phyloP scores from a whole-genome alignment of 257 asterid species.

The Gentiana macrophylla region DNA sequence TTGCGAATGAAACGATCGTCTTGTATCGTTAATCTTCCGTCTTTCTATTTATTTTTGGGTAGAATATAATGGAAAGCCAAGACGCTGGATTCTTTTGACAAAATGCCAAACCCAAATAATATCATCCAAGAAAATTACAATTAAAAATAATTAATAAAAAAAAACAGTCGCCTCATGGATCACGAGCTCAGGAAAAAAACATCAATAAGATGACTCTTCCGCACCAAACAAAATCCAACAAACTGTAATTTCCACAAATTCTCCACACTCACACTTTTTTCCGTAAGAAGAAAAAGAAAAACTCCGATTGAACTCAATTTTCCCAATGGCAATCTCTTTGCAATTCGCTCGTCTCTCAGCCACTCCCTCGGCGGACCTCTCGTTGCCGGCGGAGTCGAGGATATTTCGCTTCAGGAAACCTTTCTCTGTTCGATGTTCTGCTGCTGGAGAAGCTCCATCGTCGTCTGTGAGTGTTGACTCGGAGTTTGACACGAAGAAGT shows the following conservation, averaged over 20 bases:
- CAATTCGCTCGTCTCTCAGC: conserved; percentile 54
- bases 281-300: not conserved
- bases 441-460: conserved; percentile 38
- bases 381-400: conserved; percentile 49
- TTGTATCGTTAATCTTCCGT: too few species aligned
- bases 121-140: conserved; percentile 5
- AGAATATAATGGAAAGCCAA: too few species aligned
- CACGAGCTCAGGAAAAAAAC: conserved; percentile 11
- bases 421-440: conserved; percentile 50
- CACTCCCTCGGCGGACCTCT: conserved; percentile 24
- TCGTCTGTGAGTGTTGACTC: conserved; percentile 26
- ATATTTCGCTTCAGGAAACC: conserved; percentile 36
- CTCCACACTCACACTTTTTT: not conserved
- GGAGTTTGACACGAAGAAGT: conserved; percentile 72
- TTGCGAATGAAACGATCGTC: too few species aligned
- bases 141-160: not conserved
- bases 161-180: conserved; percentile 8
- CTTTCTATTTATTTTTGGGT: too few species aligned
- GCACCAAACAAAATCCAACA: not conserved
- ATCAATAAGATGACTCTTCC: conserved; percentile 1
- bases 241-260: not conserved
- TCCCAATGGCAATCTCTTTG: conserved; percentile 58
- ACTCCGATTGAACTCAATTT: not conserved
- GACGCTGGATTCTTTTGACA: not conserved
- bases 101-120: conserved; percentile 6